Conservation (phyloP, 2,329 filamentous ascomycete genomes). For the Trichoderma simmonsii region DNA sequence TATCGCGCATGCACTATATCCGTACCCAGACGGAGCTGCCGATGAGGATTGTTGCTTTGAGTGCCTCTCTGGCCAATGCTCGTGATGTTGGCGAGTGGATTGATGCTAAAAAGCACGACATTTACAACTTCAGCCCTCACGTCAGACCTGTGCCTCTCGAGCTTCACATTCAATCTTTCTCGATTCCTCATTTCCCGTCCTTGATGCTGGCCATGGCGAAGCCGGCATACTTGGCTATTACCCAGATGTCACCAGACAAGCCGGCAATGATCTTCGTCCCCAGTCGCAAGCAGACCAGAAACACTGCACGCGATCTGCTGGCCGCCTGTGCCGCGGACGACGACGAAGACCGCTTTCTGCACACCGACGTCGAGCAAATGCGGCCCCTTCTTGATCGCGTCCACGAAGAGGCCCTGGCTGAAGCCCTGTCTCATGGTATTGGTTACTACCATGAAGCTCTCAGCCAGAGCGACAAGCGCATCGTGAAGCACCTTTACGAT, state of each 20-base stretch:
- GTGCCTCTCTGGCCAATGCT: constrained; percentile 89
- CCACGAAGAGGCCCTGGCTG: constrained; percentile 81
- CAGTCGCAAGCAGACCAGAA: constrained; percentile 86
- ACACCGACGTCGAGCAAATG: constrained; percentile 79
- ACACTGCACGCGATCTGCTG: constrained; percentile 81
- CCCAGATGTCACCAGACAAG: constrained; percentile 83
- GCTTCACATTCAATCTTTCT: constrained; percentile 92
- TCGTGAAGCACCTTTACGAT: constrained; percentile 87
- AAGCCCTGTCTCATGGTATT: constrained; percentile 88
- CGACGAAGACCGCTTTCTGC: constrained; percentile 89
- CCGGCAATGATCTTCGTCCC: constrained; percentile 91
- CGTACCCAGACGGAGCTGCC: constrained; percentile 80
- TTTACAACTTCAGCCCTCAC: constrained; percentile 97
- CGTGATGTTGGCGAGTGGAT: constrained; percentile 97
- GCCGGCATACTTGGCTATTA: constrained; percentile 83
- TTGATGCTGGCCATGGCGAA: constrained; percentile 98
- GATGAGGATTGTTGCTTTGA: constrained; percentile 83
- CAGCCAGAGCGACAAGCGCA: constrained; percentile 82
- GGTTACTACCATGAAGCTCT: constrained; percentile 97
- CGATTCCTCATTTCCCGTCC: constrained; percentile 93
- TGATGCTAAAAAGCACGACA: constrained; percentile 94
- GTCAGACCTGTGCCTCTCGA: constrained; percentile 86
- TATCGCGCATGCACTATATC: constrained; percentile 98
- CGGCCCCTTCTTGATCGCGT: constrained; percentile 76
- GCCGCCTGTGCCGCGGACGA: constrained; percentile 85